Evolutionary conservation across 345 rosid species (phyloP).

Genomic region (Alliaria petiolata): DNA sequence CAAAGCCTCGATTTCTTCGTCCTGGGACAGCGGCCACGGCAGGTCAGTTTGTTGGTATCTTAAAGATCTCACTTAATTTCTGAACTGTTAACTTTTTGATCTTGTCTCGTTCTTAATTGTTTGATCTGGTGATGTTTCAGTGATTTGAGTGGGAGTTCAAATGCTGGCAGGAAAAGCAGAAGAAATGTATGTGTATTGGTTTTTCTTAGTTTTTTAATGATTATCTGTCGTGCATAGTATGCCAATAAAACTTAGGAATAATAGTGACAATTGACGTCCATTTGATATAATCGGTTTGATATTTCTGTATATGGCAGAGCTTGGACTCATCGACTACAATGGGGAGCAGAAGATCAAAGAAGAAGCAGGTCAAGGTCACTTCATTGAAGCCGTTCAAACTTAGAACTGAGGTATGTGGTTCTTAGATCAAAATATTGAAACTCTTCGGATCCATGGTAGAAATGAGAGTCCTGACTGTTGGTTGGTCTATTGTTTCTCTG

Average conservation of each 20-base stretch:
- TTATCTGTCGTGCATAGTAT: no score
- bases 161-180: conserved; percentile 71
- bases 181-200: conserved; percentile 70
- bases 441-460: background rate
- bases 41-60: conserved; percentile 39
- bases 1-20: conserved; percentile 55
- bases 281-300: background rate
- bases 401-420: conserved; percentile 73
- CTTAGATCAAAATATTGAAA: background rate
- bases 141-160: conserved; percentile 57
- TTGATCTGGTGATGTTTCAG: conserved; percentile 32
- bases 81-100: background rate
- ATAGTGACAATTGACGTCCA: background rate
- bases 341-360: conserved; percentile 71
- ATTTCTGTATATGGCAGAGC: conserved; percentile 44
- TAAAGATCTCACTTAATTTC: background rate
- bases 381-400: conserved; percentile 73
- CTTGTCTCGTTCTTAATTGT: background rate
- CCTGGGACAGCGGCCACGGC: conserved; percentile 58
- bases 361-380: conserved; percentile 60
- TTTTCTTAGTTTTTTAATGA: no score
- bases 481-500: conserved; percentile 10
- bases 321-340: conserved; percentile 60
- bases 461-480: conserved; percentile 1
- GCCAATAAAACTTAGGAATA: no score